These are phyloP conservation scores for Inosperma sp. DNA, from an alignment of 768 basidiomycete species.

Conservation along the genomic window DNA sequence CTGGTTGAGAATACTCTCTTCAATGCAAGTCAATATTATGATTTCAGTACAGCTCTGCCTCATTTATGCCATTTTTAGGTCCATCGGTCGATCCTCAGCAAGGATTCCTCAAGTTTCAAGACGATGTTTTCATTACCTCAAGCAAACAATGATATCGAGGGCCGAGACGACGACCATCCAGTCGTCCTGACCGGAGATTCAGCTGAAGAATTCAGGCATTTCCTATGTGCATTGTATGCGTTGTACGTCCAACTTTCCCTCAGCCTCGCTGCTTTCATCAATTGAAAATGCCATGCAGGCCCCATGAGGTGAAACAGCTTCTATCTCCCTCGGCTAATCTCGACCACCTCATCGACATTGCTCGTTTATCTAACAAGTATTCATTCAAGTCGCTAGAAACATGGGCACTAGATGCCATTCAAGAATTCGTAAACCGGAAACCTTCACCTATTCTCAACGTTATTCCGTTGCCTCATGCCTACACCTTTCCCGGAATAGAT, in stretches of 20 bases:
- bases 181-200: constrained; percentile 61
- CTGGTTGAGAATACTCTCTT: constrained; percentile 62
- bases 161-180: constrained; percentile 59
- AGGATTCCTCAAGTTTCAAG: constrained; percentile 60
- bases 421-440: constrained; percentile 58
- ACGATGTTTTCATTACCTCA: constrained; percentile 67
- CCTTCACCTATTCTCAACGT: constrained; percentile 45
- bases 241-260: constrained; percentile 40
- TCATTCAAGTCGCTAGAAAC: constrained; percentile 69
- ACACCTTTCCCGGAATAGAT: constrained; percentile 25
- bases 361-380: constrained; percentile 67
- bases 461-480: constrained; percentile 36
- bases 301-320: constrained; percentile 52
- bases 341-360: constrained; percentile 45
- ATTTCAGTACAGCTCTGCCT: not conserved
- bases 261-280: not conserved
- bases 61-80: constrained; percentile 34
- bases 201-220: constrained; percentile 61
- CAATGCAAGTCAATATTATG: constrained; percentile 44
- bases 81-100: constrained; percentile 55
- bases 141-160: constrained; percentile 48
- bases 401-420: constrained; percentile 72
- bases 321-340: constrained; percentile 49
- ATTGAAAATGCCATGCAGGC: constrained; percentile 35
- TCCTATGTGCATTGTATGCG: constrained; percentile 75